A percentile compares a stretch with the other conserved stretches of the same genome.
Conservation (phyloP, 768 basidiomycete genomes). For the Termitomyces titanicus region DNA sequence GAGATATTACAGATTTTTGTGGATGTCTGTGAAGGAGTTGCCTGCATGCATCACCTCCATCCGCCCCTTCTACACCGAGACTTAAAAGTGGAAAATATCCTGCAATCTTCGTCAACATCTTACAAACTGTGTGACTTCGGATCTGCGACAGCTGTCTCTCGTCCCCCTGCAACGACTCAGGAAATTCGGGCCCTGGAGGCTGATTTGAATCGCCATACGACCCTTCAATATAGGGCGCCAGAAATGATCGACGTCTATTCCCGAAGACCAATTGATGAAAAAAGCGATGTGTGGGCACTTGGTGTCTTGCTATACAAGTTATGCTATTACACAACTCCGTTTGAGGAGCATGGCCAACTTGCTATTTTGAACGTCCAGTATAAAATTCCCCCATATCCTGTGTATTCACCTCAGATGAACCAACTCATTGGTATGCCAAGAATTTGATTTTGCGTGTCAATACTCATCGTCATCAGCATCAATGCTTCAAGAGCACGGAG, state of each 20-base stretch:
- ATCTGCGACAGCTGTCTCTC: constrained; percentile 76
- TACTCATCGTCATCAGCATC: constrained; percentile 48
- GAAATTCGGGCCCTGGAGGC: constrained; percentile 87
- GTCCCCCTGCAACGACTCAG: constrained; percentile 71
- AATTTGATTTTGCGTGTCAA: not conserved
- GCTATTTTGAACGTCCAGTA: constrained; percentile 98
- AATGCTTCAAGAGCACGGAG: constrained; percentile 90
- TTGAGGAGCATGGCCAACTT: constrained; percentile 95
- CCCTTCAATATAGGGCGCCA: constrained; percentile 96
- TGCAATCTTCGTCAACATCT: constrained; percentile 77
- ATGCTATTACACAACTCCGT: constrained; percentile 99
- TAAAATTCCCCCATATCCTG: constrained; percentile 83
- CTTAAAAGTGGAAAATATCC: constrained; percentile 98
- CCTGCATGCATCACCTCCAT: constrained; percentile 91
- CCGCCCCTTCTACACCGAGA: constrained; percentile 94
- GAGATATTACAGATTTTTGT: constrained; percentile 98
- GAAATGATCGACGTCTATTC: constrained; percentile 95
- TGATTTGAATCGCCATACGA: constrained; percentile 93
- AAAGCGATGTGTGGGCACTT: constrained; percentile 97
- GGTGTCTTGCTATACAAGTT: constrained; percentile 97
- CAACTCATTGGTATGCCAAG: constrained; percentile 66
- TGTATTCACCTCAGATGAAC: constrained; percentile 82
- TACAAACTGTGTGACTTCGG: constrained; percentile 99
- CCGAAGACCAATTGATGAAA: constrained; percentile 83
- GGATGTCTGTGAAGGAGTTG: constrained; percentile 96